Percentiles rank a stretch among this genome's conserved stretches.
These are phyloP conservation scores for Naganishia antarctica DNA, from an alignment of 768 basidiomycete species.

Conservation along the genomic window DNA sequence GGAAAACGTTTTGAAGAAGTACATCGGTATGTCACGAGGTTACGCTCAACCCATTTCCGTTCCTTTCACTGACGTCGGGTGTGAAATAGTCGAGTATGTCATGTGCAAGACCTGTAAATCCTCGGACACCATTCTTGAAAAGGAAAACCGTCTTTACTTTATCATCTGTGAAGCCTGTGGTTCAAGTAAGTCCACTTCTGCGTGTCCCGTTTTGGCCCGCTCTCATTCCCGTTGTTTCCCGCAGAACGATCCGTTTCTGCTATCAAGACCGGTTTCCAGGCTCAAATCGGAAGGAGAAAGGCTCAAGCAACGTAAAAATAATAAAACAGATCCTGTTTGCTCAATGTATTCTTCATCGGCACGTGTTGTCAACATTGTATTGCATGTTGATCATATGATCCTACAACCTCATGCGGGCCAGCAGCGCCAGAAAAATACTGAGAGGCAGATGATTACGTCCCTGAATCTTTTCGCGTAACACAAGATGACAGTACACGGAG, in stretches of 20 bases:
- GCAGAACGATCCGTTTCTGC: conserved; percentile 76
- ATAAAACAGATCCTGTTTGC: background rate
- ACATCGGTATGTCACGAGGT: conserved; percentile 68
- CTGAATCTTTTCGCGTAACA: too few relatives aligned
- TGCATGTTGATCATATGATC: conserved; percentile 8
- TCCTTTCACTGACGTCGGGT: background rate
- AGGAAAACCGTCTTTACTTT: conserved; percentile 99
- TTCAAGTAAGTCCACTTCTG: conserved; percentile 36
- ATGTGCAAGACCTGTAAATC: conserved; percentile 99
- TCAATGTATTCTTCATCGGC: background rate
- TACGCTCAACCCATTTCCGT: background rate
- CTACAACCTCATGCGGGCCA: background rate
- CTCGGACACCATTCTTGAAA: conserved; percentile 88
- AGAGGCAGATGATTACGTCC: background rate
- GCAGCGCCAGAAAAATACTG: background rate
- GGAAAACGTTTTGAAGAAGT: conserved; percentile 90
- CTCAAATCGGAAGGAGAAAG: conserved; percentile 57
- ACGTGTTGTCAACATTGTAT: conserved; percentile 6
- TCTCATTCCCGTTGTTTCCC: conserved; percentile 49
- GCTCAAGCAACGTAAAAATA: conserved; percentile 8
- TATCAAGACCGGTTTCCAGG: conserved; percentile 99
- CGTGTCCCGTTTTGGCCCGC: background rate
- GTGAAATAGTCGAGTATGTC: conserved; percentile 79
- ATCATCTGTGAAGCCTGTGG: conserved; percentile 51
- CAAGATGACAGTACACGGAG: background rate